Evolutionary conservation across 441 rosid species (phyloP), one percentile per base, ranked within the genome.

Genomic region (Rhodomyrtus psidioides): DNA sequence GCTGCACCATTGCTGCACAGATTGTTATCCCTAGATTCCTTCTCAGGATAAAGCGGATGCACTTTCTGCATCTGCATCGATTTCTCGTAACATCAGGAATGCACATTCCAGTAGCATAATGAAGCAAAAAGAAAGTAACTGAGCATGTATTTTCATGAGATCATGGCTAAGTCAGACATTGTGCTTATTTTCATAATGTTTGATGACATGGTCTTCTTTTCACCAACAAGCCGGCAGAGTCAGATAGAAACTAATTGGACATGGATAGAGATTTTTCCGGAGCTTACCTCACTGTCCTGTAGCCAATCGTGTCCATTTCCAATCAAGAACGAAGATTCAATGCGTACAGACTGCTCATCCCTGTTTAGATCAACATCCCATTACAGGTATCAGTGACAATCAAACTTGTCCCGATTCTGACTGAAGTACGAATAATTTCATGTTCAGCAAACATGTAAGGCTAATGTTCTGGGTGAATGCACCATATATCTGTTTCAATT

Each of bases 11-110:
- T 84, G 16, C 42, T 12, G 58, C 86, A 76, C 55, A 83, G 51
- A 70, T 3, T n/a, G 59, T 87, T 86, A 76, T 86, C 83, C 76
- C 83, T 79, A 82, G 51, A 81, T 86, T 90, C 86, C 27, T 88
- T 89, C 88, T 21, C 87, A 54, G 90, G 86, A 91, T 88, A 92
- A 85, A 91, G 83, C 62, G 92, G 90, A 81, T 91, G 91, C 89
- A 92, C 92, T 87, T 89, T 91, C 82, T 93, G 90, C 88, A 88
- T 86, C 94, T 93, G 94, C 88, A 91, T 65, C 53, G 24, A 84
- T 65, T 86, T 91, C 44, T 75, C 21, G 28, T 70, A 24, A 21
- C n/a, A 12, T 70, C 49, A 39, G n/a, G 23, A 70, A 70, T n/a
- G n/a, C 39, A 12, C 10, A 16, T 12, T 21, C 49, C 9, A 4